These are phyloP conservation scores for Rhizomucor miehei DNA, from an alignment of 371 early-diverging fungal species.

Conservation along the genomic window DNA sequence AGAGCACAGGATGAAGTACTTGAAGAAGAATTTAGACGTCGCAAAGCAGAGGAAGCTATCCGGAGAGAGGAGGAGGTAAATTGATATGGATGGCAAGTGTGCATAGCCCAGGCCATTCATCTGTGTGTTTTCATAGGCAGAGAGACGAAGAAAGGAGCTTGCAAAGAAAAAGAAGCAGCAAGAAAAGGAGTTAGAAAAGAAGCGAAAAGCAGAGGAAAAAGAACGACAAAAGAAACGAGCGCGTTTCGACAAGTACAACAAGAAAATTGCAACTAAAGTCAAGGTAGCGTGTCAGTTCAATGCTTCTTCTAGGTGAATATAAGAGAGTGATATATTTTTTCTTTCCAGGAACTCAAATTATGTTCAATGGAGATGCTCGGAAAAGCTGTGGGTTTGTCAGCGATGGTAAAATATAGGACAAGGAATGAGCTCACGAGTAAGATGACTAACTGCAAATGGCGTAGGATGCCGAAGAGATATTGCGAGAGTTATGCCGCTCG, in stretches of 20 bases:
- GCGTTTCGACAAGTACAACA: conserved; percentile 28
- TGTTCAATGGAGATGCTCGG: conserved; percentile 10
- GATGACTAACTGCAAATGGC: no score
- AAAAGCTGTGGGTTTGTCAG: conserved; percentile 6
- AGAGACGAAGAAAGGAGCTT: conserved; percentile 23
- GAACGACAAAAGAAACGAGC: conserved; percentile 22
- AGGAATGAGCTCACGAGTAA: background rate
- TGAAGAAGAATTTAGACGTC: conserved; percentile 31
- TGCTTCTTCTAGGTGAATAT: no score
- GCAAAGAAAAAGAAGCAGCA: conserved; percentile 30
- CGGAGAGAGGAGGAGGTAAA: conserved; percentile 30
- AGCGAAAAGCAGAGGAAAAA: conserved; percentile 28
- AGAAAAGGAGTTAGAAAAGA: conserved; percentile 29
- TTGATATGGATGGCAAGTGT: background rate
- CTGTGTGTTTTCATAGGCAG: conserved; percentile 10
- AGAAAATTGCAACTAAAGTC: conserved; percentile 8
- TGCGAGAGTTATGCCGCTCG: conserved; percentile 9
- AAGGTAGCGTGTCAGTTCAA: no score
- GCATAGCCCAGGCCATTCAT: background rate
- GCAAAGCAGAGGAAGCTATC: conserved; percentile 33
- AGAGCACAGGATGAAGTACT: conserved; percentile 30
- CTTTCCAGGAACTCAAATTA: conserved; percentile 7
- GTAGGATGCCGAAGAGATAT: conserved; percentile 13
- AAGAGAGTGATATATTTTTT: no score
- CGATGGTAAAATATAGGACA: background rate